Evolutionary conservation across 371 early-diverging fungal species (phyloP), one percentile per base, ranked within the genome.

Genomic region (Cokeromyces recurvatus): DNA sequence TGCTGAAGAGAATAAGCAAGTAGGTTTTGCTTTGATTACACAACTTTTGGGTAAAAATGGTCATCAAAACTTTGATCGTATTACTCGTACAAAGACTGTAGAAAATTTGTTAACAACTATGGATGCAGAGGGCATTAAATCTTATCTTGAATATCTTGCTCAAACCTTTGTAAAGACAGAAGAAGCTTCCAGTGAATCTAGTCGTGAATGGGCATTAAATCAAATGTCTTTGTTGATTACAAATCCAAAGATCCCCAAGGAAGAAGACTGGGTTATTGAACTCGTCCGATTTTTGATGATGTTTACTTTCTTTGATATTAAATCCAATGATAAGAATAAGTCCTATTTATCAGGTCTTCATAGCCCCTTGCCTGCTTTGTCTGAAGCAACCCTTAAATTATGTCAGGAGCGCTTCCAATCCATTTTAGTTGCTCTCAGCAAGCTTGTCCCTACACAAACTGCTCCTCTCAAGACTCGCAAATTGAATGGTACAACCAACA

Each of bases 171-270:
- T 86, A 42, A 60, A 79, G 24, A 27, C 20, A 0, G 45, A 49
- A 7, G 59, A 59, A 12, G 43, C 36, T 8, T 19, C 47, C 9
- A 42, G 46, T 23, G 42, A 82, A 25, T 51, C 69, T 17, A 76
- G 73, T 55, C 84, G 94, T 29, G 68, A 70, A 37, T 93, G 94
- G 94, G 84, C 76, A 2, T 42, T 91, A 4, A 85, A 89, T 41
- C 92, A 92, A 62, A 78, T 95, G 81, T 66, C 81, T 29, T 65
- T 77, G 17, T 64, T 95, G 35, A 68, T 91, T 47, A 77, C 80
- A 24, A 86, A 85, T 47, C 63, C 73, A 27, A 79, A 81, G 54
- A 67, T 91, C 37, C 85, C 90, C 27, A 87, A 85, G 34, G 75
- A 82, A 32, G 86, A 89, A 57, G 72, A 64, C 11, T 85, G 89